Evolutionary conservation across 345 rosid genomes (phyloP).

Genomic region (Boechera divaricarpa): DNA sequence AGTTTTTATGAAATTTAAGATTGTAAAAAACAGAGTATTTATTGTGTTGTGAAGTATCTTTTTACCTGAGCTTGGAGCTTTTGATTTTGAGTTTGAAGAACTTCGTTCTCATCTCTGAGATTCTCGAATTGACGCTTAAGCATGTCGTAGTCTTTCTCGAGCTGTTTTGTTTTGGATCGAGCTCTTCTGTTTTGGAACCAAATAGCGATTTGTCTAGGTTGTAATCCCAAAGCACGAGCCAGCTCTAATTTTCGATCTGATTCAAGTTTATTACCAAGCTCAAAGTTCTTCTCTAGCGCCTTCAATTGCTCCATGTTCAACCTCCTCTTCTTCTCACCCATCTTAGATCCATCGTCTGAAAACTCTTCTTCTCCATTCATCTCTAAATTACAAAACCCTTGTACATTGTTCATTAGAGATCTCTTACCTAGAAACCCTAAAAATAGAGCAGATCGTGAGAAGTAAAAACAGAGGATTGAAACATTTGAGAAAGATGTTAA

Average conservation of each 20-base stretch:
- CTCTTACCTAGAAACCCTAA: conserved; percentile 69
- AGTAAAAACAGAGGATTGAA: neutral
- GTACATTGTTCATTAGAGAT: conserved; percentile 61
- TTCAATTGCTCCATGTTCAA: conserved; percentile 85
- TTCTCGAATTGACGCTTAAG: conserved; percentile 76
- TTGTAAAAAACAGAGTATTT: neutral
- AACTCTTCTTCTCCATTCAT: conserved; percentile 73
- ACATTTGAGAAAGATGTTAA: neutral
- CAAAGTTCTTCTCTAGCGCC: conserved; percentile 90
- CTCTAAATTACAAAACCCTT: conserved; percentile 56
- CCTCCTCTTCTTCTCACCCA: conserved; percentile 94
- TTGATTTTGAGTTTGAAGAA: conserved; percentile 82
- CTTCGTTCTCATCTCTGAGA: conserved; percentile 71
- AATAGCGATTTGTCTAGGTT: conserved; percentile 89
- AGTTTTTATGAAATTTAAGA: conserved; percentile 4
- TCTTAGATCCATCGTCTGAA: conserved; percentile 91
- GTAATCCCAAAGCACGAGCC: conserved; percentile 86
- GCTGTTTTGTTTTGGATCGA: conserved; percentile 90
- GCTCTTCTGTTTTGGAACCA: conserved; percentile 99
- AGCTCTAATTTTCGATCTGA: conserved; percentile 95
- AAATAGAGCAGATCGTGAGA: conserved; percentile 14
- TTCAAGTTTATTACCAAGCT: conserved; percentile 91
- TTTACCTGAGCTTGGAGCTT: conserved; percentile 82
- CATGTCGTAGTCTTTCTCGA: conserved; percentile 86
- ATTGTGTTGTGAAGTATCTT: neutral